These are phyloP conservation scores for Coemansia sp. DNA, from an alignment of 192 early-diverging fungal genomes.

Conservation along the genomic window DNA sequence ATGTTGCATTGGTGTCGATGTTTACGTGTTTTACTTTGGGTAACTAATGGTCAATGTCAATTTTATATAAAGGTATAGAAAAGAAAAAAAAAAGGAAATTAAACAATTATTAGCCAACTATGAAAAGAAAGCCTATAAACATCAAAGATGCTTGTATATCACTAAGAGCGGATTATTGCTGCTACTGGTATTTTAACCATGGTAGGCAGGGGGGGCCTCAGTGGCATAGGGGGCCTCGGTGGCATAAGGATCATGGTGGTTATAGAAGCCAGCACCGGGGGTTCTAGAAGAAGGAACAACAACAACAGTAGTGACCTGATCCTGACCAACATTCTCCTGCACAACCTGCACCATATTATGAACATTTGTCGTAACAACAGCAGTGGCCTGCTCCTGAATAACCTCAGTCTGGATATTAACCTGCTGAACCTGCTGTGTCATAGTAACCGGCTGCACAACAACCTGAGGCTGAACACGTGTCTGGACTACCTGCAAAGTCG, in stretches of 20 bases:
- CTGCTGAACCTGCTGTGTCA: constrained; percentile 45
- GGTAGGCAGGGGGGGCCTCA: too few species aligned
- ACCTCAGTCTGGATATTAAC: constrained; percentile 33
- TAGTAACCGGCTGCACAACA: constrained; percentile 44
- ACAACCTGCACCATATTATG: constrained; percentile 49
- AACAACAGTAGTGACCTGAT: constrained; percentile 13
- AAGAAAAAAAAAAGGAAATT: background rate
- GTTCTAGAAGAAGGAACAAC: constrained; percentile 1
- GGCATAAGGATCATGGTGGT: too few species aligned
- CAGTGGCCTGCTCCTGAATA: constrained; percentile 40
- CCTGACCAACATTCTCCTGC: constrained; percentile 41
- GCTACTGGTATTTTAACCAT: too few species aligned
- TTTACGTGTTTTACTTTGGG: too few species aligned
- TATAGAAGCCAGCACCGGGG: too few species aligned
- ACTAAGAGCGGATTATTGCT: too few species aligned
- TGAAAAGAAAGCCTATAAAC: too few species aligned
- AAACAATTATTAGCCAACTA: too few species aligned
- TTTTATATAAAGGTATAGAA: background rate
- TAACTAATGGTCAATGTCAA: constrained; percentile 14
- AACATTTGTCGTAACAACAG: constrained; percentile 30
- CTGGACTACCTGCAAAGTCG: constrained; percentile 43
- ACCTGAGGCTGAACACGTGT: constrained; percentile 44
- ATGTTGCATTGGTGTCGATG: too few species aligned
- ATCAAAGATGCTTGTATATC: too few species aligned
- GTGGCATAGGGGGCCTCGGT: too few species aligned